Evolutionary conservation across 768 basidiomycete genomes (phyloP).

Genomic region (Tricholoma bakamatsutake): DNA sequence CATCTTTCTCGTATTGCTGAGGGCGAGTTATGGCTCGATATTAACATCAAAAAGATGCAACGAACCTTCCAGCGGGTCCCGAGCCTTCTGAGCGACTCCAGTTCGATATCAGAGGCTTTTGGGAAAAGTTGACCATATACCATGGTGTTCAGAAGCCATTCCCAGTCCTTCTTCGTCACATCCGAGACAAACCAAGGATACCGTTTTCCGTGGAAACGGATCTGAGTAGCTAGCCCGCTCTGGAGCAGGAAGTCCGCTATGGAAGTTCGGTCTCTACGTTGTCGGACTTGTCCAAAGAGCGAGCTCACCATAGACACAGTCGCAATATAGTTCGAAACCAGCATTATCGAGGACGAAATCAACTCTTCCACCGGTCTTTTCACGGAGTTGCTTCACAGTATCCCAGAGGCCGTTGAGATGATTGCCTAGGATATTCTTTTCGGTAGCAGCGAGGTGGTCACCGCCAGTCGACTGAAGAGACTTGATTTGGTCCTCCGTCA

Average conservation of each 20-base stretch:
- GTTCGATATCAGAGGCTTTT: slow-evolving; percentile 70
- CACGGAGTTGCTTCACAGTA: slow-evolving; percentile 59
- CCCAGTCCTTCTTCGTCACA: slow-evolving; percentile 89
- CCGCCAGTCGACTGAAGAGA: slow-evolving; percentile 94
- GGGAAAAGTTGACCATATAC: slow-evolving; percentile 92
- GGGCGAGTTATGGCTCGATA: background rate
- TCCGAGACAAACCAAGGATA: slow-evolving; percentile 95
- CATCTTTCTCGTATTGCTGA: slow-evolving; percentile 87
- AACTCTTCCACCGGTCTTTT: slow-evolving; percentile 67
- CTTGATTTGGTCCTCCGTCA: slow-evolving; percentile 97
- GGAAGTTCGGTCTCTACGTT: slow-evolving; percentile 3
- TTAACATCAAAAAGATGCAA: background rate
- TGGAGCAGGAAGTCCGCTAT: slow-evolving; percentile 91
- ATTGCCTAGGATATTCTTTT: slow-evolving; percentile 95
- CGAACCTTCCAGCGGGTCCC: slow-evolving; percentile 86
- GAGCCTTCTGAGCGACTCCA: slow-evolving; percentile 73
- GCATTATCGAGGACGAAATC: slow-evolving; percentile 86
- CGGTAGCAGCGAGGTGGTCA: slow-evolving; percentile 90
- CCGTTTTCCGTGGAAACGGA: slow-evolving; percentile 94
- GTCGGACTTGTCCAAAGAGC: background rate
- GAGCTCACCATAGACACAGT: slow-evolving; percentile 72
- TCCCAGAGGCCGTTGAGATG: slow-evolving; percentile 70
- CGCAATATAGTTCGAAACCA: slow-evolving; percentile 85
- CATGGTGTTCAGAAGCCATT: slow-evolving; percentile 85
- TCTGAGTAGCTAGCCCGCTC: slow-evolving; percentile 74